Percentiles rank a stretch among this genome's conserved stretches.
These are phyloP conservation scores for Fusarium sp. DNA, from an alignment of 2,329 filamentous ascomycete genomes.

Conservation along the genomic window DNA sequence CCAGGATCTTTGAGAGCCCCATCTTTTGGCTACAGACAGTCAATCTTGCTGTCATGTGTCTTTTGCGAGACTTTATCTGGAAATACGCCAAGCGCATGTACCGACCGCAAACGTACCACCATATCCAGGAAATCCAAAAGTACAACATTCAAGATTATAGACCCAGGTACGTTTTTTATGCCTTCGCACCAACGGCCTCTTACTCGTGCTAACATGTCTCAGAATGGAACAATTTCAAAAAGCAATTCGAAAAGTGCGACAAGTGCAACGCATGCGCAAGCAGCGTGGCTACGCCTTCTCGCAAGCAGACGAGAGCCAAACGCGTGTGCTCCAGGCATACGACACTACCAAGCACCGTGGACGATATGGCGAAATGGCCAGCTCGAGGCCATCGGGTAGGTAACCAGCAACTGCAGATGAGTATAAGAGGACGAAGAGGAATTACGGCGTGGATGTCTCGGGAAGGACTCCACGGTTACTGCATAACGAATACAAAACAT, in stretches of 20 bases:
- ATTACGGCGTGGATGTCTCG: constrained; percentile 31
- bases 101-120: constrained; percentile 92
- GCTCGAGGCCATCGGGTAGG: constrained; percentile 49
- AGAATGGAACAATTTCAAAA: constrained; percentile 99
- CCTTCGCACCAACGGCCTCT: background rate
- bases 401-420: constrained; percentile 22
- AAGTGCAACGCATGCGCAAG: constrained; percentile 99
- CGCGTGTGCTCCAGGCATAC: constrained; percentile 93
- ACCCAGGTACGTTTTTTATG: constrained; percentile 72
- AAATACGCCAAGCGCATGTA: constrained; percentile 99
- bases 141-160: constrained; percentile 99
- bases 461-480: constrained; percentile 30
- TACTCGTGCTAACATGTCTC: constrained; percentile 17
- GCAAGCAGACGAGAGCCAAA: constrained; percentile 96
- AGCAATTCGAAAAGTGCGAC: constrained; percentile 96
- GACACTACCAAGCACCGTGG: constrained; percentile 94
- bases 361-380: constrained; percentile 92
- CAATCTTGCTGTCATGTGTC: constrained; percentile 80
- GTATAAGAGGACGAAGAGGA: background rate
- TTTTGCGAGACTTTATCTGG: constrained; percentile 91
- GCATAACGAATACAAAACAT: constrained; percentile 41
- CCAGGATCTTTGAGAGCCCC: constrained; percentile 79
- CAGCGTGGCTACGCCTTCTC: constrained; percentile 98
- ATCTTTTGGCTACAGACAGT: constrained; percentile 93
- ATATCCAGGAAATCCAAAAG: constrained; percentile 99